Percentiles rank a stretch among this genome's conserved stretches.
Conservation (phyloP, 73 alveolate genomes). For the Symbiodinium natans region DNA sequence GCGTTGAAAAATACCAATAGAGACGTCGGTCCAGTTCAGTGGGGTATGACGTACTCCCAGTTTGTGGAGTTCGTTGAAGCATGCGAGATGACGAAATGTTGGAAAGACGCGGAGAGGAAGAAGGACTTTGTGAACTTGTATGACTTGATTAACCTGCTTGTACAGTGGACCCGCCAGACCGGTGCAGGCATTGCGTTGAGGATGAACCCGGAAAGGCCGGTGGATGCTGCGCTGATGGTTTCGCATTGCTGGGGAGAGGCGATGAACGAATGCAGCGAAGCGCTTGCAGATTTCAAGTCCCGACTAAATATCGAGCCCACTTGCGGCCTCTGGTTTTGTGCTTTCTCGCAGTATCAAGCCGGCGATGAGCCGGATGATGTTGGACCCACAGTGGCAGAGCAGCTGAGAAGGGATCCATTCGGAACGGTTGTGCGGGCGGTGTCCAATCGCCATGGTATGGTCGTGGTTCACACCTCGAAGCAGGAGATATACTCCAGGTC, state of each 20-base stretch:
- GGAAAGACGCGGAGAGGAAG: background rate
- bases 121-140: constrained; percentile 63
- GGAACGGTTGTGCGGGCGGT: constrained; percentile 32
- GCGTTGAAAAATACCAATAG: constrained; percentile 45
- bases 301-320: background rate
- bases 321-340: constrained; percentile 60
- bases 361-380: constrained; percentile 58
- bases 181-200: constrained; percentile 77
- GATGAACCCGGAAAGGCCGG: constrained; percentile 50
- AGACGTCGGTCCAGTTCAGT: constrained; percentile 55
- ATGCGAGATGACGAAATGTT: background rate
- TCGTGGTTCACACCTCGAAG: constrained; percentile 65
- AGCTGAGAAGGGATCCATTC: constrained; percentile 58
- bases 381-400: constrained; percentile 69
- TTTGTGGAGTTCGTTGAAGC: constrained; percentile 28
- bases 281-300: constrained; percentile 18
- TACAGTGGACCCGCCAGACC: constrained; percentile 59
- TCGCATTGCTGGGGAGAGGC: constrained; percentile 88
- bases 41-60: constrained; percentile 77
- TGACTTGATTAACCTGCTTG: constrained; percentile 20
- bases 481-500: constrained; percentile 33
- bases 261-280: constrained; percentile 59
- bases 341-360: constrained; percentile 83
- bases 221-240: constrained; percentile 78
- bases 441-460: constrained; percentile 34